Evolutionary conservation across 208 protist species (phyloP), one percentile per base, ranked within the genome.

Genomic region (Acanthamoeba sp.): DNA sequence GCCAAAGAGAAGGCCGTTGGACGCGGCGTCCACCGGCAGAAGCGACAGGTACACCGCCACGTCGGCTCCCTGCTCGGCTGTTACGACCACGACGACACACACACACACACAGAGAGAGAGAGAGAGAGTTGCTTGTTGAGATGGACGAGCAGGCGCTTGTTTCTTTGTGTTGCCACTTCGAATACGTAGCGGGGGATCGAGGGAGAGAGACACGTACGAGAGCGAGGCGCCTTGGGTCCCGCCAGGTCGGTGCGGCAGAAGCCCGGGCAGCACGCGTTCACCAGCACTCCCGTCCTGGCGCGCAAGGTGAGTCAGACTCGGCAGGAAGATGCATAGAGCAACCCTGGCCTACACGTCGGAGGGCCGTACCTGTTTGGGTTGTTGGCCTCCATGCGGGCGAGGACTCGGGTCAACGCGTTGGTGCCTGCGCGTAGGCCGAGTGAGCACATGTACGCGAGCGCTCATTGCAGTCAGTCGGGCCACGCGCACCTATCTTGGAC

Each of bases 191-290:
- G n/a, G n/a, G n/a, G n/a, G n/a, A n/a, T n/a, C n/a, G n/a, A n/a
- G n/a, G n/a, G n/a, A 27, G 27, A 40, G 27, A 40, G 64, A 2
- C 1, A 73, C 64, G 27, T 18, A 73, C 64, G 64, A 12, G 76
- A 85, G 14, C 76, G 76, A 20, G 76, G 38, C 38, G 76, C 76
- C 42, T 57, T 85, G 38, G 76, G 76, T 40, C 85, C 85, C 18
- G 34, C 52, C 52, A 91, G 34, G 85, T 91, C 85, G 7, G 85
- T 91, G 38, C 62, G 34, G 50, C 85, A 91, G 10, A 40, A 71
- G 85, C 85, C 85, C 7, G 85, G 85, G 50, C 85, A 91, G 85
- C 85, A 91, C 20, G 57, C 62, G 85, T 91, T 91, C 38, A 91
- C 42, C 52, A 91, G 52, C 24, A 91, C 42, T 6, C 40, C 57